Conservation (phyloP, 2,329 filamentous ascomycete genomes). For the Pyricularia sp. region DNA sequence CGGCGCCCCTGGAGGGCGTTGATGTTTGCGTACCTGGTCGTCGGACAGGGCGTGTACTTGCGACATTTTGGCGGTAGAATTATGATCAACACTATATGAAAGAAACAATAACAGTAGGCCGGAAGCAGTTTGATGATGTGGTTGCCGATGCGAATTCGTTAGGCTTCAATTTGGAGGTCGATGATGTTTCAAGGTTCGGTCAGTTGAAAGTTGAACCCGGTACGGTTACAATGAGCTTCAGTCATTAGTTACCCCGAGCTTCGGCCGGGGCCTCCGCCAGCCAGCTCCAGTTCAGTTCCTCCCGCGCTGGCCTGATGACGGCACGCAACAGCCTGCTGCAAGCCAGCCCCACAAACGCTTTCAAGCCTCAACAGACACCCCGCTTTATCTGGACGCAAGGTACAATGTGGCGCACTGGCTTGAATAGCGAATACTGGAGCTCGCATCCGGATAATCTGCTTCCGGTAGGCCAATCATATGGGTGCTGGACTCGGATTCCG, state of each 20-base stretch:
- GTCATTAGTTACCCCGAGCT: not conserved
- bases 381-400: not conserved
- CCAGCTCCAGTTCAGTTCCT: not conserved
- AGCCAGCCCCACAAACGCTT: not conserved
- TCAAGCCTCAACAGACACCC: not conserved
- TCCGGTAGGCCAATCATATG: not conserved
- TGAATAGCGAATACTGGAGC: not conserved
- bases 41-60: constrained; percentile 91
- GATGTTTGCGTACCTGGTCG: constrained; percentile 65
- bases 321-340: not conserved
- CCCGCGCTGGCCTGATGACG: not conserved
- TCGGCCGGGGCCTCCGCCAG: not conserved
- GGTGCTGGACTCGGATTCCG: not conserved
- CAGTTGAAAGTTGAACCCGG: not conserved
- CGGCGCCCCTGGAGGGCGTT: not conserved
- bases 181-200: not conserved
- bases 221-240: not conserved
- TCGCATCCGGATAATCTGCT: not conserved
- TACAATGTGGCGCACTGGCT: not conserved
- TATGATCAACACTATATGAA: not conserved
- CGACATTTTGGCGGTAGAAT: constrained; percentile 61
- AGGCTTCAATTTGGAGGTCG: not conserved
- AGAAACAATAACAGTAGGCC: not conserved
- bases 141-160: not conserved
- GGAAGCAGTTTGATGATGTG: not conserved